Evolutionary conservation across 164 flowering plant genomes (phyloP), one percentile per base, ranked within the genome.

Genomic region (Chloranthus sessilifolius): DNA sequence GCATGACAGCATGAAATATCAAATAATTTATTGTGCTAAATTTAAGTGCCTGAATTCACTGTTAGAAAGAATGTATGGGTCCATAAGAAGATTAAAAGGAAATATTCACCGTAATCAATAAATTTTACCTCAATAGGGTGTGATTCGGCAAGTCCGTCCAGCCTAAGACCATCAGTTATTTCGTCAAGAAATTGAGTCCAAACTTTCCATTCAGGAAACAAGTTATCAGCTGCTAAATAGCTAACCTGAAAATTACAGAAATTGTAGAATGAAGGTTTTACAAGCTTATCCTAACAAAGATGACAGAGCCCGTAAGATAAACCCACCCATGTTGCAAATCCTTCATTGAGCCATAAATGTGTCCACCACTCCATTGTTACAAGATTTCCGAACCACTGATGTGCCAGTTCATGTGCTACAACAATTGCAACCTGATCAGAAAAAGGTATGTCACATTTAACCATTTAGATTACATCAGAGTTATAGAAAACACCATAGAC

Each of bases 321-420:
- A 94, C 99, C 99, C 99, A 94, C 99, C 99, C 99, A 94, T 52
- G 99, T 89, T 43, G 99, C 99, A 63, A 94, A 94, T 39, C 99
- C 99, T 69, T 94, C 99, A 67, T 94, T 94, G 42, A 94, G 75
- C 99, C 99, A 94, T 43, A 94, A 72, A 64, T 94, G 92, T 0
- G 96, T 89, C 99, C 99, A 94, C 99, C 99, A 94, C 48, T 94
- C 99, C 99, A 94, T 94, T 2, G 99, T 94, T 24, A 94, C 99
- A 62, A 94, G 99, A 74, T 94, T 94, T 28, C 99, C 99, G 72
- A 94, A 94, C 99, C 99, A 94, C 53, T 94, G 99, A 49, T 94
- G 99, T 5, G 97, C 99, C 55, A 94, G 73, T 64, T 94, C 99
- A 77, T 94, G 99, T 26, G 99, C 97, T 23, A 94, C 97, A 29